Evolutionary conservation across 192 early-diverging fungal genomes (phyloP).

Genomic region (Coemansia sp.): DNA sequence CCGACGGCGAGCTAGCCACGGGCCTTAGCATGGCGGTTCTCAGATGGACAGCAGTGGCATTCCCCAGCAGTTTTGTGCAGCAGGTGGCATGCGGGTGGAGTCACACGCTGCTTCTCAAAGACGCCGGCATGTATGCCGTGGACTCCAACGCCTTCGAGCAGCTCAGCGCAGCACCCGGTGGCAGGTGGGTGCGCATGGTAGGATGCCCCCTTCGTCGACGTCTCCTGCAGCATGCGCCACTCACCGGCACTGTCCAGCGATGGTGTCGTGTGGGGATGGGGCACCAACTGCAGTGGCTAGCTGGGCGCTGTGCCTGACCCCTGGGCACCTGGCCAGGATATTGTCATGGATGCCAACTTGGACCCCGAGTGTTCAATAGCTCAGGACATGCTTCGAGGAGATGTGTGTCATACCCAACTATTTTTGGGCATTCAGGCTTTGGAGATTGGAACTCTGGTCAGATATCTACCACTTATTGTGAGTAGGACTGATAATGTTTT

Average conservation of each 20-base stretch:
- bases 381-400: background rate
- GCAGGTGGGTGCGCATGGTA: background rate
- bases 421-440: too few relatives aligned
- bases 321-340: background rate
- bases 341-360: background rate
- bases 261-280: conserved; percentile 59
- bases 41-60: conserved; percentile 16
- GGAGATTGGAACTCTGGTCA: too few relatives aligned
- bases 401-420: too few relatives aligned
- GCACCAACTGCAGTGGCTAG: conserved; percentile 65
- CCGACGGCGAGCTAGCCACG: conserved; percentile 34
- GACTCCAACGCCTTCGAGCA: conserved; percentile 38
- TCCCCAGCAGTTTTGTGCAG: conserved; percentile 4
- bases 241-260: conserved; percentile 53
- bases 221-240: conserved; percentile 68
- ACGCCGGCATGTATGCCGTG: conserved; percentile 17
- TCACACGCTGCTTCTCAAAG: conserved; percentile 38
- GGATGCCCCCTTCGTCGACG: conserved; percentile 28
- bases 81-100: conserved; percentile 50
- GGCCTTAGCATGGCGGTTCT: background rate
- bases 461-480: too few relatives aligned
- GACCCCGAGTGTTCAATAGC: background rate
- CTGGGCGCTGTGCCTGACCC: conserved; percentile 40
- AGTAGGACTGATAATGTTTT: too few relatives aligned
- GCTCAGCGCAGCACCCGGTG: background rate